Conservation (phyloP, 2,329 filamentous ascomycete species). For the Coleophoma cylindrospora region DNA sequence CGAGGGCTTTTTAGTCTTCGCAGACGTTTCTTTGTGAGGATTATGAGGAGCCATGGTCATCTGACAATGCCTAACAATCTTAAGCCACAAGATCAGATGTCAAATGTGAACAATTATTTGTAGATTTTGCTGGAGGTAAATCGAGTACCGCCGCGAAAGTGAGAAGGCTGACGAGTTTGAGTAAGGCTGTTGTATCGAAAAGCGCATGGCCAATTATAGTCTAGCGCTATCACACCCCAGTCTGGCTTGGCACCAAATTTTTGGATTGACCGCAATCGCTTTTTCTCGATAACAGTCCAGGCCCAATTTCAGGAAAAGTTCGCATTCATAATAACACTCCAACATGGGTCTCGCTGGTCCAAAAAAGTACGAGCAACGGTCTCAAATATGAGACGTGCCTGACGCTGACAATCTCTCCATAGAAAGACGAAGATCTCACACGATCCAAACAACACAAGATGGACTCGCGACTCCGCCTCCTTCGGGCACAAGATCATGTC, state of each 20-base stretch:
- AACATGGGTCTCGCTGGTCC: conserved; percentile 65
- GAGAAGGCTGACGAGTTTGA: neutral
- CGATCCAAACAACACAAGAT: conserved; percentile 95
- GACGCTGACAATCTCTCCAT: conserved; percentile 37
- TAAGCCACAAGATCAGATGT: neutral
- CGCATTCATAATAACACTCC: neutral
- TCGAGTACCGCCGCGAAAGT: neutral
- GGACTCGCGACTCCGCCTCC: conserved; percentile 74
- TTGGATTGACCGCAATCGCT: conserved; percentile 7
- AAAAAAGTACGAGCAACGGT: conserved; percentile 49
- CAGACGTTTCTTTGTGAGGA: conserved; percentile 5
- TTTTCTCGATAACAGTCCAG: conserved; percentile 11
- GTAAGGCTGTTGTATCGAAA: neutral
- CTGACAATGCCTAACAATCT: neutral
- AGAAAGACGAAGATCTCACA: conserved; percentile 63
- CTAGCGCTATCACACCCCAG: conserved; percentile 6
- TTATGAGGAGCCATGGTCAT: conserved; percentile 14
- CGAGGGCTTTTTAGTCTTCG: conserved; percentile 8
- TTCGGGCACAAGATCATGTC: conserved; percentile 90
- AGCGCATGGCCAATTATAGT: conserved; percentile 9
- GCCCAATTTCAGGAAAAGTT: neutral
- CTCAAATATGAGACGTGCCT: conserved; percentile 22
- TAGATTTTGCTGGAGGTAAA: neutral
- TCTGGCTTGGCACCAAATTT: conserved; percentile 10
- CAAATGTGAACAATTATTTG: neutral